Conservation (phyloP, 192 early-diverging fungal genomes). For the Pilobolus umbonatus region DNA sequence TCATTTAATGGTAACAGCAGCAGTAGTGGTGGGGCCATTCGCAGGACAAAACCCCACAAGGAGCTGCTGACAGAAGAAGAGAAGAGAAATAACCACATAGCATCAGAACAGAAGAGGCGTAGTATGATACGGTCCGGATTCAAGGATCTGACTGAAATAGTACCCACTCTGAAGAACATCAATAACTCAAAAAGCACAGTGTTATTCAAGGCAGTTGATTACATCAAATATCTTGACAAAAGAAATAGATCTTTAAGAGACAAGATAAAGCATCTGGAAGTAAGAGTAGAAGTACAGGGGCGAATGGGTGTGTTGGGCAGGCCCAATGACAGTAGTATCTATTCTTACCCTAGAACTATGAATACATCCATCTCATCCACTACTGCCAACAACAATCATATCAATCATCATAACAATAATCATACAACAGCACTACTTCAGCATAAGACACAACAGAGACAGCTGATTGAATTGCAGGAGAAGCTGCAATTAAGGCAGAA, state of each 20-base stretch:
- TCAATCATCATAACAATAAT: not conserved
- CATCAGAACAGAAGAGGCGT: conserved; percentile 70
- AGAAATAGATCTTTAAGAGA: conserved; percentile 42
- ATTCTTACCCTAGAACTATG: too few species aligned
- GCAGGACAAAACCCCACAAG: conserved; percentile 42
- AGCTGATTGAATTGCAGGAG: conserved; percentile 8
- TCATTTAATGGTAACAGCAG: not conserved
- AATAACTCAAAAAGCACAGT: conserved; percentile 67
- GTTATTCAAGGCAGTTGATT: conserved; percentile 65
- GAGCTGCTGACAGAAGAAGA: conserved; percentile 74
- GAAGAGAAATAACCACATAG: conserved; percentile 71
- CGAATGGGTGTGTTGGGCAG: conserved; percentile 8
- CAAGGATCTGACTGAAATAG: conserved; percentile 82
- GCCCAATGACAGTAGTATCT: too few species aligned
- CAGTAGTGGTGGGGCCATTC: not conserved
- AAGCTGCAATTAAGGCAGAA: conserved; percentile 6
- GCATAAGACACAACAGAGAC: conserved; percentile 11
- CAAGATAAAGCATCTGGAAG: conserved; percentile 21
- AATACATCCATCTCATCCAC: too few species aligned
- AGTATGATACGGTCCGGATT: conserved; percentile 79
- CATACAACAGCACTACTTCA: conserved; percentile 9
- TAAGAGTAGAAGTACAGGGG: conserved; percentile 26
- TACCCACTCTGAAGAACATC: conserved; percentile 69
- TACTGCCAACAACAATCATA: not conserved
- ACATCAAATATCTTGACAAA: conserved; percentile 56